Evolutionary conservation across 2,329 filamentous ascomycete genomes (phyloP), one percentile per base, ranked within the genome.

Genomic region (Lasiodiplodia citricola): DNA sequence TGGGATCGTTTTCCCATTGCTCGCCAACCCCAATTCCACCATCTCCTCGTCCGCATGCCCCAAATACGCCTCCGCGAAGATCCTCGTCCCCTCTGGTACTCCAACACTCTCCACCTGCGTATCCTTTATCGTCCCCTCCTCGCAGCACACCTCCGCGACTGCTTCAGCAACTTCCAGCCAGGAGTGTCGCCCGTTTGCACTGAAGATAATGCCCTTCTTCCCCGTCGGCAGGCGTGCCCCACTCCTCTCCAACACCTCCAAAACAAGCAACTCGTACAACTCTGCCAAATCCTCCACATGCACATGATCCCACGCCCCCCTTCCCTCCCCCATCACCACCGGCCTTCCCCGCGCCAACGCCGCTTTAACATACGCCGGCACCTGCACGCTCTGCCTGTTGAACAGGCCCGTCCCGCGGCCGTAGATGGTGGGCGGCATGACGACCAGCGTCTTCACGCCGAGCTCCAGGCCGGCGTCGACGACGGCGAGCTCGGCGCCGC

Each of bases 351-450:
- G 10, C 28, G 6, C 25, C 25, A 35, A 0, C 18, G 55, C 31
- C 4, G 8, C n/a, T 18, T 14, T 2, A 4, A 58, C 28, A n/a
- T 63, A 63, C 13, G 66, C 50, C 23, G 72, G 73, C 28, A 73
- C 70, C 23, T 72, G 71, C 14, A 72, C 47, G 8, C 68, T 70
- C 47, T 69, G 66, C 23, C 38, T 38, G 21, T 73, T 72, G 67
- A 72, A 74, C 21, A 71, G 62, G 2, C 71, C 73, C 14, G 52
- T 68, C 6, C 73, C 73, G 23, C 71, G 65, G 7, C 72, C 73
- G 38, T 72, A 74, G 35, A 74, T 71, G 25, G n/a, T 28, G 35
- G 63, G 63, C 31, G 31, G n/a, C 63, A 54, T 38, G 21, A 66
- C 7, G n/a, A 52, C 52, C 21, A 66, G 23, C 31, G 63, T 55